Evolutionary conservation across 1,284 basidiomycete species (phyloP), one percentile per base, ranked within the genome.

Genomic region (Cryptococcus hybrid): DNA sequence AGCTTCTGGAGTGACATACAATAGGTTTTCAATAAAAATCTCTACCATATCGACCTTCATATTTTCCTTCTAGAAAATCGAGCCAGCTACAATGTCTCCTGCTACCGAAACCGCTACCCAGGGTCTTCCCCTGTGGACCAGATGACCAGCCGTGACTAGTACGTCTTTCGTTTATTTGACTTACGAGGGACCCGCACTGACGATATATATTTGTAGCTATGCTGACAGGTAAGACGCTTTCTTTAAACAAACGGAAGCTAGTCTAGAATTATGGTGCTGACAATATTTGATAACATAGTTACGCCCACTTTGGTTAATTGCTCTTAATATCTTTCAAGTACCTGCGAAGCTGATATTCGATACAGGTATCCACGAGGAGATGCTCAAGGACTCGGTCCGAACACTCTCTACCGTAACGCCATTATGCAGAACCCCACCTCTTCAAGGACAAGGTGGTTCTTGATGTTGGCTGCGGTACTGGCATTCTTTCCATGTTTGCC

Each of bases 401-500:
- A 99, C 96, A 45, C 86, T 92, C 42, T 91, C 48, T 99, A 99
- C 84, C 89, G 92, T 65, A 85, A 88, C 61, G 91, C 93, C 59
- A 99, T 99, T 82, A 81, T 92, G 77, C 89, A 95, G 82, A 99
- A 99, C 72, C 36, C 40, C 93, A 97, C 77, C 81, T 99, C 39
- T 99, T 99, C 87, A 90, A 92, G 79, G 93, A 86, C 75, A 96
- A 95, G 81, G 89, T 88, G 37, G 96, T 99, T 2, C 84, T 99
- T 55, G 96, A 99, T 76, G 95, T 99, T 64, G 96, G 96, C 46
- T 99, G 96, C 74, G 96, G 96, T 49, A 99, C 96, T 7, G 96
- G 96, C 60, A 99, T 99, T 66, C 82, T 99, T 47, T 62, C 90
- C 70, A 97, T 99, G 94, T 99, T 99, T 72, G 96, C 96, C 51